Base-by-base conservation (phyloP, 2,329 filamentous ascomycete genomes). In the Emydomyces testavorans region DNA sequence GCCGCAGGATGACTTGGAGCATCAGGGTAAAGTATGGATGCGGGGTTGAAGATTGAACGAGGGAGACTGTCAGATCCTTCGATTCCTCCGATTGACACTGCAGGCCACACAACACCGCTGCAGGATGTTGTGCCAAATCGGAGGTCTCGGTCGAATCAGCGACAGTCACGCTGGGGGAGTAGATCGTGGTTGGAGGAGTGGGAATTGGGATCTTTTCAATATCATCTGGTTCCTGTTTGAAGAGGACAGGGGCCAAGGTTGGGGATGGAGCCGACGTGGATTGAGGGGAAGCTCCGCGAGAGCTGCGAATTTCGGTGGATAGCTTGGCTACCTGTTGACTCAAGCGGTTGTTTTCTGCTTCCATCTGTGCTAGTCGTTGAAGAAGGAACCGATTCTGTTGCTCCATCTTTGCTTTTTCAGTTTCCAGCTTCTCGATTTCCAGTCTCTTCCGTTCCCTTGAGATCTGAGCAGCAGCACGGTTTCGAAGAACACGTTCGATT, bases 41-140 rank as follows among this genome's bases (percentile, higher is more conserved):
- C 58, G 57, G 64, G 60, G 59, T 67, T 62, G 56, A 66, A 67
- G 57, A 66, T 61, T 26, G 65, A 60, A 53, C 68, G 61, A 43
- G 62, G 58, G 53, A 59, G 57, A 50, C 71, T 67, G 67, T 70
- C 72, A 70, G 45, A 60, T 62, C 60, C 62, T 60, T 67, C 67
- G 65, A 69, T 58, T 58, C 77, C 75, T 72, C 78, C 83, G 85
- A 90, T 82, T 80, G 92, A 96, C 92, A 98, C 92, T 84, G 92
- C 92, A 94, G 92, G 92, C 94, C 92, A 71, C 83, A 96, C 92
- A 96, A 95, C 90, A 95, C 83, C 89, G 78, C 92, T 77, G 92
- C 92, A 96, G 92, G 89, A 94, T 93, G 89, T 95, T 95, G 92
- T 95, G 89, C 92, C 92, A 79, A 73, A 78, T 93, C 86, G 80